These are phyloP conservation scores for Penicillium sp. DNA, from an alignment of 2,329 filamentous ascomycete species.

Conservation along the genomic window DNA sequence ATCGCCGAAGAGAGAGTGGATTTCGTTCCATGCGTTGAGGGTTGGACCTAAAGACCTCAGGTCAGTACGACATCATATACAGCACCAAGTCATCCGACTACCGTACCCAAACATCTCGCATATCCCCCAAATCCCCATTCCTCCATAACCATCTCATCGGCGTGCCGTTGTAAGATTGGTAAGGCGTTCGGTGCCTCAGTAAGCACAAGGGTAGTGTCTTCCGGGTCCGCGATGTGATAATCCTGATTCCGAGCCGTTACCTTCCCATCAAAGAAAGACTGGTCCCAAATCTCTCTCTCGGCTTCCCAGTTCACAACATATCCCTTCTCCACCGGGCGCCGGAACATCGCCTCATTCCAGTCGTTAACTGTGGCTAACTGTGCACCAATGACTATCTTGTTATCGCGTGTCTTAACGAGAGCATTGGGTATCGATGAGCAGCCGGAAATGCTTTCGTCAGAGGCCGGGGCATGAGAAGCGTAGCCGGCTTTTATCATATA, in stretches of 20 bases:
- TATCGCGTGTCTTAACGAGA: conserved; percentile 77
- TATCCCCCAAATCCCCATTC: conserved; percentile 92
- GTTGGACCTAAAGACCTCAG: conserved; percentile 55
- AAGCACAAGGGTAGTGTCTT: conserved; percentile 78
- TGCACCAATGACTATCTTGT: conserved; percentile 73
- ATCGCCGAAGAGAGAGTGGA: conserved; percentile 66
- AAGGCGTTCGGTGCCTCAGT: conserved; percentile 83
- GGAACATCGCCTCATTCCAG: conserved; percentile 83
- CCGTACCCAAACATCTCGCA: conserved; percentile 67
- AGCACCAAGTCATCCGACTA: neutral
- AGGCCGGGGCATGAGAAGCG: conserved; percentile 43
- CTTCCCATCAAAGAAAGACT: conserved; percentile 72
- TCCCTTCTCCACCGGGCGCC: conserved; percentile 88
- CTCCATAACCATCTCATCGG: conserved; percentile 96
- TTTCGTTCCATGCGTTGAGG: conserved; percentile 79
- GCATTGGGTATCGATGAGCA: conserved; percentile 82
- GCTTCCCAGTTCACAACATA: conserved; percentile 97
- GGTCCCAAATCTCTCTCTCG: conserved; percentile 93
- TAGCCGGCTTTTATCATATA: conserved; percentile 90
- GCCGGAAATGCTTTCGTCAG: conserved; percentile 37
- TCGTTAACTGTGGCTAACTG: conserved; percentile 75
- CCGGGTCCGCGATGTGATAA: conserved; percentile 56
- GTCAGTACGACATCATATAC: neutral
- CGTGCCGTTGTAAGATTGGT: conserved; percentile 77
- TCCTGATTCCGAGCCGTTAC: conserved; percentile 53